Evolutionary conservation across 2,329 filamentous ascomycete genomes (phyloP), one percentile per base, ranked within the genome.

Genomic region (Macrophomina phaseolina): DNA sequence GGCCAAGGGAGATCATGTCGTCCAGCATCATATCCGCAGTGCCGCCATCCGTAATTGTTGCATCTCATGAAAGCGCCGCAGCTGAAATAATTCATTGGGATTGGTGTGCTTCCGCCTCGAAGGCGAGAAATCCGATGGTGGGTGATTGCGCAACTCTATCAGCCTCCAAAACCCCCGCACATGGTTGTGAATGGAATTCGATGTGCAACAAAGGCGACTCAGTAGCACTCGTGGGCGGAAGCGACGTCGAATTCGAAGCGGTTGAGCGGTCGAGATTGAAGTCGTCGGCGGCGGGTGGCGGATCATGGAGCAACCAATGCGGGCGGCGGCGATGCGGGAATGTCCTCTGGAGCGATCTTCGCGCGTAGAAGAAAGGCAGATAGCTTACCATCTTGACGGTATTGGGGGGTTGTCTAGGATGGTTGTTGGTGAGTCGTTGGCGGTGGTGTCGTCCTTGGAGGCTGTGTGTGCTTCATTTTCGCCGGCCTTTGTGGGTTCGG

Each of bases 371-470:
- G 48, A 58, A 56, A 30, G 30, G 9, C 32, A 48, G 30, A 49
- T 55, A 55, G 75, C 77, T 78, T 71, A 79, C 77, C 77, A 79
- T 79, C 73, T 76, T 79, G 76, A 76, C 76, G 74, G 75, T 75
- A 76, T 48, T 77, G 73, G 73, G 73, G 73, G 75, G 73, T 23
- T 23, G 23, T 75, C 70, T 68, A 65, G 72, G 73, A 74, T 72
- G 73, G 71, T 71, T 71, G 73, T 73, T 73, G 74, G 75, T 72
- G 73, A 62, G 65, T 66, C 65, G 65, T 61, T 66, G 55, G 65
- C 46, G 55, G 30, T 62, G 64, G 65, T 66, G 64, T 66, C 64
- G 72, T 69, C 76, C 75, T 70, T 76, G 73, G 68, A 73, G 73
- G 68, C 67, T 66, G 67, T 55, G 58, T 61, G 63, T 64, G 40